Conservation (phyloP, 768 basidiomycete genomes). For the Leccinum broughii region DNA sequence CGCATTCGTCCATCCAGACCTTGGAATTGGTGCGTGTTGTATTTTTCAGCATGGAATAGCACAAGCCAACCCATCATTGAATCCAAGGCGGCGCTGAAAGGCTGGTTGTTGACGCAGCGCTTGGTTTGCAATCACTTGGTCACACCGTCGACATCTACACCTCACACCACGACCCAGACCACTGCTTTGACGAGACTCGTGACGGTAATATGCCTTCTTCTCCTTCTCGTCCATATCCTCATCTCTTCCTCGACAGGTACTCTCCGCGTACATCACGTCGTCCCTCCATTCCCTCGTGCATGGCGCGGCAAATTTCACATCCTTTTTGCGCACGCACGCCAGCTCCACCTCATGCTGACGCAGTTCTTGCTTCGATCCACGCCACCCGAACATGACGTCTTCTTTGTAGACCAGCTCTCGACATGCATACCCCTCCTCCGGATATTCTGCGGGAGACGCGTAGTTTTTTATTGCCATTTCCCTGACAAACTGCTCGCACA, state of each 20-base stretch:
- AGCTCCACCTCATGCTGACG: conserved; percentile 69
- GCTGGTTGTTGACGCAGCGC: conserved; percentile 53
- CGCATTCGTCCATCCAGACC: conserved; percentile 91
- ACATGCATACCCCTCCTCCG: conserved; percentile 87
- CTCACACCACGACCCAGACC: conserved; percentile 82
- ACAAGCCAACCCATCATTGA: neutral
- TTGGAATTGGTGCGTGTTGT: conserved; percentile 74
- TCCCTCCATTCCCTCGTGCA: conserved; percentile 78
- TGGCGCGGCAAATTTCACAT: conserved; percentile 84
- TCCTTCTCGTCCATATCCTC: conserved; percentile 12
- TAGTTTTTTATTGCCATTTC: conserved; percentile 98
- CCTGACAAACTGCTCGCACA: conserved; percentile 90
- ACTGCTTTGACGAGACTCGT: conserved; percentile 92
- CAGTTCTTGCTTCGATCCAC: conserved; percentile 54
- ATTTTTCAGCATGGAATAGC: neutral
- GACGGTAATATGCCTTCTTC: conserved; percentile 56
- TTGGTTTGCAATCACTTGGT: conserved; percentile 81
- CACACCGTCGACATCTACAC: conserved; percentile 91
- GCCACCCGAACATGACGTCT: conserved; percentile 67
- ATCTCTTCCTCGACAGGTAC: conserved; percentile 54
- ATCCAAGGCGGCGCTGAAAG: neutral
- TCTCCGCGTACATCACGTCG: conserved; percentile 70
- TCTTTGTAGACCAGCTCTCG: conserved; percentile 93
- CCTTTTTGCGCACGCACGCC: conserved; percentile 83
- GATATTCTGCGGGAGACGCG: conserved; percentile 63